Base-by-base conservation (phyloP, 768 basidiomycete species). In the Punctularia strigosozonata region DNA sequence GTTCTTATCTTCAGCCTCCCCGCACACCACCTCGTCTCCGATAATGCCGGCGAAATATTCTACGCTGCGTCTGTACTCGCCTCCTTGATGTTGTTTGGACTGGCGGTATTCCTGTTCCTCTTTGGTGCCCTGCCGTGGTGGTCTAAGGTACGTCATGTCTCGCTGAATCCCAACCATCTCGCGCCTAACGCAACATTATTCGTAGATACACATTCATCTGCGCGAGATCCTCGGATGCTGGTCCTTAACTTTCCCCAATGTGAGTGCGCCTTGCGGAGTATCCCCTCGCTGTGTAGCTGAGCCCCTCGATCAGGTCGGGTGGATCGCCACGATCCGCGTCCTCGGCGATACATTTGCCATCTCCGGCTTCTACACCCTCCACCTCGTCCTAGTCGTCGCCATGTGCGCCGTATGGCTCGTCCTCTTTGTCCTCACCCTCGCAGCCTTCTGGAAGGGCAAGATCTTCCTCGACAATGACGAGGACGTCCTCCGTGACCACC, bases 181-280 rank as follows among this genome's bases (percentile, higher is more conserved):
- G n/a, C n/a, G n/a, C n/a, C n/a, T n/a, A n/a, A n/a, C n/a, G n/a
- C n/a, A n/a, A n/a, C n/a, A n/a, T n/a, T n/a, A n/a, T n/a, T n/a
- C n/a, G n/a, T n/a, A n/a, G 51, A 46, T 68, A 20, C 61, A 68
- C 50, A 68, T 64, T 48, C 48, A 61, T 34, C 55, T 69, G 33
- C 48, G 54, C 41, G 65, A 70, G 39, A 70, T 69, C 37, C 58
- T 70, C 18, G 65, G 66, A 43, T 68, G 67, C 46, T 66, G 66
- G 66, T 65, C 65, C 3, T 43, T 68, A 36, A 68, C 65, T 0
- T 68, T 68, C 49, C 65, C 65, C 4, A 67, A 66, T 43, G 60
- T 61, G 62, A 43, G n/a, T 15, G n/a, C 31, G n/a, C n/a, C n/a
- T n/a, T n/a, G n/a, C n/a, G n/a, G n/a, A n/a, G n/a, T n/a, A n/a